Base-by-base conservation (phyloP, 164 flowering plant species). In the Dillenia turbinata region DNA sequence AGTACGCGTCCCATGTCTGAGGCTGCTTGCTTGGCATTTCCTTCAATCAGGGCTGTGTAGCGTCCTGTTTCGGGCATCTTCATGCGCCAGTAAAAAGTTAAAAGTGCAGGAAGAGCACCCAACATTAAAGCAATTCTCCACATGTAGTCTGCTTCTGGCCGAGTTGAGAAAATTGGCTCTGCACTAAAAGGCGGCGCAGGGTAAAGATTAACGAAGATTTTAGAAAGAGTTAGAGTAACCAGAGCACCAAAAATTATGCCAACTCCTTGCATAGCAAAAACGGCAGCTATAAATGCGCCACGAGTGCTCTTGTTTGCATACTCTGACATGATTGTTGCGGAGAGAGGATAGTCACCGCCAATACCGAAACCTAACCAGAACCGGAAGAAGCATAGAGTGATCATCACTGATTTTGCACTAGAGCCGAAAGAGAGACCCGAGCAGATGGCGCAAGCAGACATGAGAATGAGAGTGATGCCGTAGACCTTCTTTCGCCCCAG, bases 311-410 rank as follows among this genome's bases (percentile, higher is more conserved):
- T 82, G 64, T 79, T 80, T 1, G 82, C 76, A 44, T 81, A 81
- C 62, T 79, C 83, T 0, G 83, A 79, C 85, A 81, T 81, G 69
- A 81, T 83, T 0, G 83, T 81, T 54, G 84, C 85, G 0, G 82
- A 81, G 44, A 81, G 79, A 0, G 86, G 86, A 44, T 81, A 81
- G 47, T 78, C 84, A 0, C 84, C 81, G 1, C 84, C 82, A 8
- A 80, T 78, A 0, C 85, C 85, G 49, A 81, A 81, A 8, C 88
- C 85, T 2, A 84, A 81, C 88, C 85, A 84, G 69, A 84, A 84
- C 10, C 88, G 56, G 62, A 84, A 84, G 76, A 84, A 84, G 55
- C 86, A 83, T 9, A 85, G 84, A 0, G 79, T 68, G 1, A 64
- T 61, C 4, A 83, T 74, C 9, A 82, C 89, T 9, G 77, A 26